A percentile compares a stretch with the other conserved stretches of the same genome.
These are phyloP conservation scores for Stephanodiscus minutulus DNA, from an alignment of 108 stramenopile species.

Conservation along the genomic window DNA sequence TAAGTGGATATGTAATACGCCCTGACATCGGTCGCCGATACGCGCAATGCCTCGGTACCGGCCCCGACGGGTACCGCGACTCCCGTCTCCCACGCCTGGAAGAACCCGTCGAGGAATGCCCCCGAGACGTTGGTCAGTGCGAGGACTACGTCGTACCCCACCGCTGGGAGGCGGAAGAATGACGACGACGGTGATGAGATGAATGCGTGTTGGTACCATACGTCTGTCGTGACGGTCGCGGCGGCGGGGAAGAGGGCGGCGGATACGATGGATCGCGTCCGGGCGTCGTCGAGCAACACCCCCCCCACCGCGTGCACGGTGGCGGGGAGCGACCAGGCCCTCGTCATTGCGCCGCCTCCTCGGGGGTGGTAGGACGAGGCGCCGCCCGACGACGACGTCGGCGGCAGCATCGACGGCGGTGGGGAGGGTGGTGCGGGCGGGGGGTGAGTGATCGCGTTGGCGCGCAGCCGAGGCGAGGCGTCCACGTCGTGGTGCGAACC, in stretches of 20 bases:
- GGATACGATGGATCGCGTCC: slow-evolving; percentile 5
- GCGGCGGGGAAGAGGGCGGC: slow-evolving; percentile 23
- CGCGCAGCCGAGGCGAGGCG: no score
- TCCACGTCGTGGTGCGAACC: no score
- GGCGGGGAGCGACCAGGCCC: no score
- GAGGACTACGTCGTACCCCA: slow-evolving; percentile 24
- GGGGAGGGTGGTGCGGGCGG: no score
- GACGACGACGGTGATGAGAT: no score
- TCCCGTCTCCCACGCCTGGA: slow-evolving; percentile 32
- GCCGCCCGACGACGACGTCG: no score
- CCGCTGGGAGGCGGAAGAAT: background rate
- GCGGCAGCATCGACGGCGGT: no score
- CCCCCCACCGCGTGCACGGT: no score
- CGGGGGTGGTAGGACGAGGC: no score
- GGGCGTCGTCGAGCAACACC: background rate
- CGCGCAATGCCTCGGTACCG: slow-evolving; percentile 37
- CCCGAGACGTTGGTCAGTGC: slow-evolving; percentile 38
- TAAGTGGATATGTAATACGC: slow-evolving; percentile 31
- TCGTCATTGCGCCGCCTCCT: no score
- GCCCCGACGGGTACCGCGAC: slow-evolving; percentile 23
- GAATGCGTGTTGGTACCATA: slow-evolving; percentile 19
- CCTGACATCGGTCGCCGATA: slow-evolving; percentile 30
- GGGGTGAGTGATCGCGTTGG: no score
- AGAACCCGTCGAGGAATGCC: slow-evolving; percentile 46
- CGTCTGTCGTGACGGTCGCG: slow-evolving; percentile 34